Conservation (phyloP, 805 yeast species). For the Yamadazyma akitaensis region DNA sequence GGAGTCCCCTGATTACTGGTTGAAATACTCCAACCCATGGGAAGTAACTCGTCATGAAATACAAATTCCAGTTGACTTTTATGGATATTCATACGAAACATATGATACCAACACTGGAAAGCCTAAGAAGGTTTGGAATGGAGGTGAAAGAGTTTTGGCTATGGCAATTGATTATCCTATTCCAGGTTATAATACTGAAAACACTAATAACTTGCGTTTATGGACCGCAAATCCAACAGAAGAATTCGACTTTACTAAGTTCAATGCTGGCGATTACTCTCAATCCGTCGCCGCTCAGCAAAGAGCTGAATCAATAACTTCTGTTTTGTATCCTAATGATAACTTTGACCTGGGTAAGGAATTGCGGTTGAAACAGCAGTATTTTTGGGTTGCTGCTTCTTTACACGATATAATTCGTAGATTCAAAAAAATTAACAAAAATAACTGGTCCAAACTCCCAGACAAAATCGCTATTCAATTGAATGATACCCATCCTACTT, state of each 20-base stretch:
- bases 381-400: slow-evolving; percentile 96
- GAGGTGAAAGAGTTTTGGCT: slow-evolving; percentile 87
- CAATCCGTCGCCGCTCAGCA: slow-evolving; percentile 83
- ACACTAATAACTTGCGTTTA: slow-evolving; percentile 83
- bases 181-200: slow-evolving; percentile 81
- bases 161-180: slow-evolving; percentile 89
- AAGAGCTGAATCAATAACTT: slow-evolving; percentile 86
- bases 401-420: slow-evolving; percentile 87
- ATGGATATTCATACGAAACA: slow-evolving; percentile 69
- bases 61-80: slow-evolving; percentile 85
- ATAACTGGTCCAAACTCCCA: slow-evolving; percentile 79
- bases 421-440: slow-evolving; percentile 67
- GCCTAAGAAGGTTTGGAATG: slow-evolving; percentile 68
- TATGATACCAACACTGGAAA: slow-evolving; percentile 53
- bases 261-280: slow-evolving; percentile 86
- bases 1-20: slow-evolving; percentile 93
- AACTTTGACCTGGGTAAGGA: slow-evolving; percentile 90
- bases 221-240: slow-evolving; percentile 90
- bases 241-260: slow-evolving; percentile 87
- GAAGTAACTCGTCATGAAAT: slow-evolving; percentile 85
- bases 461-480: slow-evolving; percentile 88
- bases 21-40: slow-evolving; percentile 88
- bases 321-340: slow-evolving; percentile 91
- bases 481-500: slow-evolving; percentile 92
- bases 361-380: slow-evolving; percentile 89